Conservation (phyloP, 2,329 filamentous ascomycete genomes). For the Penicillium capsulatum region DNA sequence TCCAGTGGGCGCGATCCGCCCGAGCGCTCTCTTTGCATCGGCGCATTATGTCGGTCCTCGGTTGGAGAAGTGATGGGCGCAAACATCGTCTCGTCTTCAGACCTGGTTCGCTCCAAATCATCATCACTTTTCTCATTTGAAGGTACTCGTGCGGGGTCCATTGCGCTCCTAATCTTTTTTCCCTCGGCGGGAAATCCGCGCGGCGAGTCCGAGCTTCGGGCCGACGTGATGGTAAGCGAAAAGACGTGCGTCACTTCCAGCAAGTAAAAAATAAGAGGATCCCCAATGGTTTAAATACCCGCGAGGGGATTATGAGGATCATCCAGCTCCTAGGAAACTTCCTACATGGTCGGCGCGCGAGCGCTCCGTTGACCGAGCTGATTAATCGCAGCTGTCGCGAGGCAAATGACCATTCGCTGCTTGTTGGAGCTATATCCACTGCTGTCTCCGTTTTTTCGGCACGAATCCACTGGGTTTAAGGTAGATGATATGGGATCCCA, state of each 20-base stretch:
- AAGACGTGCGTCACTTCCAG: not conserved
- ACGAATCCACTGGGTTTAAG: too few relatives aligned
- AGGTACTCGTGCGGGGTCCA: constrained; percentile 5
- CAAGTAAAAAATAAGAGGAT: too few relatives aligned
- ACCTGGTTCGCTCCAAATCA: constrained; percentile 9
- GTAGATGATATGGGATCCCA: too few relatives aligned
- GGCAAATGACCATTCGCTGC: constrained; percentile 1
- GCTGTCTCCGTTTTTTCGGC: too few relatives aligned
- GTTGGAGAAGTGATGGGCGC: constrained; percentile 1
- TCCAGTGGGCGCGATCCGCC: constrained; percentile 28
- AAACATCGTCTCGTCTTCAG: constrained; percentile 13
- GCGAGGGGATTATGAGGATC: too few relatives aligned
- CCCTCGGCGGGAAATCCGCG: constrained; percentile 6
- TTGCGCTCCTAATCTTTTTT: constrained; percentile 7
- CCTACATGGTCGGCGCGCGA: too few relatives aligned
- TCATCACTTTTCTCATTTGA: constrained; percentile 10
- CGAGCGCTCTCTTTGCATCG: constrained; percentile 14
- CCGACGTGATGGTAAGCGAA: not conserved
- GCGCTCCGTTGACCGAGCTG: constrained; percentile 14
- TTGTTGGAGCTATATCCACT: too few relatives aligned
- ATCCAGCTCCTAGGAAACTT: too few relatives aligned
- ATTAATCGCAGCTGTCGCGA: constrained; percentile 16
- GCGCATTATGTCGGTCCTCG: not conserved
- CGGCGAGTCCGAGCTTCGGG: constrained; percentile 3
- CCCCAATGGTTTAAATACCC: too few relatives aligned